Evolutionary conservation across 352 stramenopile species (phyloP).

Genomic region (Globisporangium viniferum): DNA sequence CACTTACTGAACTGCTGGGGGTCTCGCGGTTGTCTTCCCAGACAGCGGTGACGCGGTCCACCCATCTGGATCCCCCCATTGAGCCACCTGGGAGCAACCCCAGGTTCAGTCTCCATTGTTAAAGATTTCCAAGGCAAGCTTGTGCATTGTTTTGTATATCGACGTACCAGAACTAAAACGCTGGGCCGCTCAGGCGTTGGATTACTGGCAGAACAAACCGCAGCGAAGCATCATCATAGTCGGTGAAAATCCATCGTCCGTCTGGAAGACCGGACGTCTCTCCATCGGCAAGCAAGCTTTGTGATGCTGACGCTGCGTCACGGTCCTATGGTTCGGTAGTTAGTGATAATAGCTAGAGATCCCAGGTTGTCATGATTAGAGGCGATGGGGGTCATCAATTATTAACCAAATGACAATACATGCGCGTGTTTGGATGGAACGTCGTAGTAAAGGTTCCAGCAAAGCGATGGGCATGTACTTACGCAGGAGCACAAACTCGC

Average conservation of each 20-base stretch:
- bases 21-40: not conserved
- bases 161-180: too few species aligned
- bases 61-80: not conserved
- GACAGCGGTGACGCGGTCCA: not conserved
- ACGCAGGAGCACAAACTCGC: too few species aligned
- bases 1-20: not conserved
- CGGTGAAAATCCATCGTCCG: not conserved
- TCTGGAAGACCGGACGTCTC: not conserved
- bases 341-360: not conserved
- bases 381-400: not conserved
- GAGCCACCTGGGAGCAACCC: not conserved
- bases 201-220: not conserved
- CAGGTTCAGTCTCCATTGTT: too few species aligned
- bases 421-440: not conserved
- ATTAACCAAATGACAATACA: not conserved
- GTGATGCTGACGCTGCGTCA: not conserved
- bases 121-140: too few species aligned
- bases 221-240: not conserved
- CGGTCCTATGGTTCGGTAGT: not conserved
- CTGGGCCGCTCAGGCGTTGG: not conserved
- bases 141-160: too few species aligned
- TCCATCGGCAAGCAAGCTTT: not conserved
- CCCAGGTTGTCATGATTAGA: not conserved
- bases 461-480: not conserved
- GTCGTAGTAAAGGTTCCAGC: not conserved